phyloP scores from a whole-genome alignment of 2,329 filamentous ascomycete species.

The Aureobasidium sp. region DNA sequence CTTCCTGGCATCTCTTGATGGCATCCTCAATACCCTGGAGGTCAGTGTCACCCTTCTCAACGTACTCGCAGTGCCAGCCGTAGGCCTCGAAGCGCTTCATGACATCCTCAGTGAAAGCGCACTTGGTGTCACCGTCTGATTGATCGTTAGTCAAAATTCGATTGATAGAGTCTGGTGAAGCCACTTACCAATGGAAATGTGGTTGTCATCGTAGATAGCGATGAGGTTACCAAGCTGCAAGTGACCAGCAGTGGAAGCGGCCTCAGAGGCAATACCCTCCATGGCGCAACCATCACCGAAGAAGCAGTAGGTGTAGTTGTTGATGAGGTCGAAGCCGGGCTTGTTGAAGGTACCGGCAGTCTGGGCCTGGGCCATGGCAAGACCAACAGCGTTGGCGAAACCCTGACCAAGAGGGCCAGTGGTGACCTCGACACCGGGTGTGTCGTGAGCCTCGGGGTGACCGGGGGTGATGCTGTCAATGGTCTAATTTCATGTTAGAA shows the following conservation, averaged over 20 bases:
- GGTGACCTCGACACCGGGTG: slow-evolving; percentile 93
- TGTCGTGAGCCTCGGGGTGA: slow-evolving; percentile 95
- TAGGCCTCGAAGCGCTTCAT: slow-evolving; percentile 91
- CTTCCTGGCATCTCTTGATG: slow-evolving; percentile 73
- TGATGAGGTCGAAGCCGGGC: slow-evolving; percentile 79
- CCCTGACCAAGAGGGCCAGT: slow-evolving; percentile 96
- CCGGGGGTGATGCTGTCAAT: slow-evolving; percentile 81
- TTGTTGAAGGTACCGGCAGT: slow-evolving; percentile 92
- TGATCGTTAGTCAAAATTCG: neutral
- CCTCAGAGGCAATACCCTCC: slow-evolving; percentile 95
- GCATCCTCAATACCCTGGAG: slow-evolving; percentile 81
- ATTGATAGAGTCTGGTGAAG: neutral
- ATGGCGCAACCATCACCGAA: slow-evolving; percentile 97
- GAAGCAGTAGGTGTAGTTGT: slow-evolving; percentile 97
- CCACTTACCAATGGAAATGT: slow-evolving; percentile 69
- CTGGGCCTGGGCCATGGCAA: slow-evolving; percentile 93
- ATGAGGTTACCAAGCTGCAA: slow-evolving; percentile 97
- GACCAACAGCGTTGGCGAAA: slow-evolving; percentile 94
- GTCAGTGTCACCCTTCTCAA: slow-evolving; percentile 83
- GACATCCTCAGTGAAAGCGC: slow-evolving; percentile 95
- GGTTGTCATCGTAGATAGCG: slow-evolving; percentile 96
- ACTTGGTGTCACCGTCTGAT: slow-evolving; percentile 86
- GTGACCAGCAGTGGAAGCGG: slow-evolving; percentile 86
- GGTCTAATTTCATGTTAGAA: slow-evolving; percentile 39
- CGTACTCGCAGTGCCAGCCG: slow-evolving; percentile 85